Conservation (phyloP, 1,139 yeast genomes). For the Suhomyces yuchorum region DNA sequence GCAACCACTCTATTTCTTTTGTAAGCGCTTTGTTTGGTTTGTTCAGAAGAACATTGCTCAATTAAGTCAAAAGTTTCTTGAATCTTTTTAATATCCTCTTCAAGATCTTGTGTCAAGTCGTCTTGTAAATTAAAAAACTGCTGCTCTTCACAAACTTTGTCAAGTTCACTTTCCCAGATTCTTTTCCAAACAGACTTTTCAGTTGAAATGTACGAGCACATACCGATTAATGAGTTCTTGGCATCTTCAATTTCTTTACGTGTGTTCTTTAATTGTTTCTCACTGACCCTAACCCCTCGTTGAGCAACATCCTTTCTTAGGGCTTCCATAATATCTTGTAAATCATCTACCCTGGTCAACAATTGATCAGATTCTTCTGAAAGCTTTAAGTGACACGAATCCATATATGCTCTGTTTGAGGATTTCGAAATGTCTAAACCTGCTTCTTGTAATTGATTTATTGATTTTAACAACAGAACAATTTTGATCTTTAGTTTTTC, state of each 20-base stretch:
- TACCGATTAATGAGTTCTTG: slow-evolving; percentile 45
- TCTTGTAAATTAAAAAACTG: slow-evolving; percentile 89
- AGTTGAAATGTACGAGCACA: slow-evolving; percentile 61
- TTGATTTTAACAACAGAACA: slow-evolving; percentile 44
- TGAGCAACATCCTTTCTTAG: slow-evolving; percentile 89
- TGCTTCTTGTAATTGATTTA: slow-evolving; percentile 51
- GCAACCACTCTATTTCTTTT: slow-evolving; percentile 43
- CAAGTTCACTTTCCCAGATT: slow-evolving; percentile 90
- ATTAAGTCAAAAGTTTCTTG: slow-evolving; percentile 80
- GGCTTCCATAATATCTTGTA: slow-evolving; percentile 90
- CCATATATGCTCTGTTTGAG: slow-evolving; percentile 70
- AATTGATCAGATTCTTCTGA: slow-evolving; percentile 76
- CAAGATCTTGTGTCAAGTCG: slow-evolving; percentile 75
- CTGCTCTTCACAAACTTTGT: slow-evolving; percentile 90
- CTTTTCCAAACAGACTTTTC: slow-evolving; percentile 89
- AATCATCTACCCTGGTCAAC: slow-evolving; percentile 81
- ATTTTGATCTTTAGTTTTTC: slow-evolving; percentile 47
- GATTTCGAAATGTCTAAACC: slow-evolving; percentile 46
- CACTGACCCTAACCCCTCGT: slow-evolving; percentile 82
- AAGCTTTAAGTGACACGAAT: slow-evolving; percentile 68
- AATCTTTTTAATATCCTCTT: slow-evolving; percentile 79
- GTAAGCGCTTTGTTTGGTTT: slow-evolving; percentile 42
- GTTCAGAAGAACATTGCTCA: slow-evolving; percentile 80
- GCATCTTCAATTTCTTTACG: slow-evolving; percentile 67
- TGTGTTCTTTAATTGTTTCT: slow-evolving; percentile 69